Conservation (phyloP, 2,329 filamentous ascomycete genomes). For the Phaeosphaeria sp. region DNA sequence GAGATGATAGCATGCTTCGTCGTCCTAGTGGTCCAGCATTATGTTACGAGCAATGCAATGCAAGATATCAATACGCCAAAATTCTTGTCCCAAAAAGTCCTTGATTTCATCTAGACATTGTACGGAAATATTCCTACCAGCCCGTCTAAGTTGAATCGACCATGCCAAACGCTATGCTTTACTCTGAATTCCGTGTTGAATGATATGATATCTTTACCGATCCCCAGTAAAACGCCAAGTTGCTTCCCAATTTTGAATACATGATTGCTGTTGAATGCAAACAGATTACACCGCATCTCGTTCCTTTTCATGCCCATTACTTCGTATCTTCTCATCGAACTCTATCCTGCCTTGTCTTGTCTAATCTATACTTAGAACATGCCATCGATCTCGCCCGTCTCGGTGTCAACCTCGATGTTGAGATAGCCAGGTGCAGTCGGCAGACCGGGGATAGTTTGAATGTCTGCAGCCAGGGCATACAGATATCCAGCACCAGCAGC, state of each 20-base stretch:
- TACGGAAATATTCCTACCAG: background rate
- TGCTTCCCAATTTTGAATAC: background rate
- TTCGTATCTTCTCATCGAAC: background rate
- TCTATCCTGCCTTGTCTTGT: background rate
- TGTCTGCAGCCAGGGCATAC: slow-evolving; percentile 94
- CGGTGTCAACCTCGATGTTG: slow-evolving; percentile 77
- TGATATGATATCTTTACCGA: background rate
- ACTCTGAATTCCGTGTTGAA: slow-evolving; percentile 1
- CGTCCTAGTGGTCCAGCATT: background rate
- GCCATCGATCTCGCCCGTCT: slow-evolving; percentile 65
- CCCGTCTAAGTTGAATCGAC: slow-evolving; percentile 6
- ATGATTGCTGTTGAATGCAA: slow-evolving; percentile 11
- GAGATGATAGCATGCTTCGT: background rate
- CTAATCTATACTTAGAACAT: slow-evolving; percentile 72
- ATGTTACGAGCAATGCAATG: background rate
- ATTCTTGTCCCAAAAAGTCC: background rate
- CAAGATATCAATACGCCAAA: background rate
- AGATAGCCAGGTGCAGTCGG: slow-evolving; percentile 95
- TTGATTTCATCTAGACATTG: background rate
- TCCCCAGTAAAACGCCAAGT: background rate
- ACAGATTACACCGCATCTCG: background rate
- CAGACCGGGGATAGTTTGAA: slow-evolving; percentile 96
- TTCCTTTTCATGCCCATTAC: background rate
- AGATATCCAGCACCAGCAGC: slow-evolving; percentile 83
- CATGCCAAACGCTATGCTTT: slow-evolving; percentile 3